Evolutionary conservation across 1,284 basidiomycete genomes (phyloP).

Genomic region (Volvariella surrecta): DNA sequence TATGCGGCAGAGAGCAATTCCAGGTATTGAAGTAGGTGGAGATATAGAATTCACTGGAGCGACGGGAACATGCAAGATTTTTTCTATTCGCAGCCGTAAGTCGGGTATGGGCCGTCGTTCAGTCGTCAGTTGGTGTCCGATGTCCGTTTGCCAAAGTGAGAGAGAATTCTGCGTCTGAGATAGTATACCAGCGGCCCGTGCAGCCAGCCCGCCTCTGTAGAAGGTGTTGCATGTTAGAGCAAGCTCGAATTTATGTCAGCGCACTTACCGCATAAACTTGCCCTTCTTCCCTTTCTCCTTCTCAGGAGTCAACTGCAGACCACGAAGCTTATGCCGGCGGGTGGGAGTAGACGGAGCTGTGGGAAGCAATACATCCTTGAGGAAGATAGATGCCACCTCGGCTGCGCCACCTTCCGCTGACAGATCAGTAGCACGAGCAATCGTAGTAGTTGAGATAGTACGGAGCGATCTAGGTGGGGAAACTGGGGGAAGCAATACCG

Average conservation of each 20-base stretch:
- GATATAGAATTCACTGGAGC: conserved; percentile 7
- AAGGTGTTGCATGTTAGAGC: conserved; percentile 1
- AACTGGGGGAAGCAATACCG: conserved; percentile 10
- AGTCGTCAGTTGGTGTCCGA: conserved; percentile 21
- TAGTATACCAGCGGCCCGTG: conserved; percentile 31
- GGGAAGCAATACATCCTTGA: conserved; percentile 25
- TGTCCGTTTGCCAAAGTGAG: conserved; percentile 40
- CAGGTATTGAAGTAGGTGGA: conserved; percentile 9
- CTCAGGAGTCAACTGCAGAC: conserved; percentile 34
- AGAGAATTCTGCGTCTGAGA: conserved; percentile 31
- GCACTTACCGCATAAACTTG: conserved; percentile 24
- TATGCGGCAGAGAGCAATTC: conserved; percentile 19
- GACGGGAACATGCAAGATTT: conserved; percentile 21
- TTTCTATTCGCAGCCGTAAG: conserved; percentile 24
- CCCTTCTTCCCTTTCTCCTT: conserved; percentile 26
- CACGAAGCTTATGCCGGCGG: conserved; percentile 13
- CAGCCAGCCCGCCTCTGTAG: conserved; percentile 40
- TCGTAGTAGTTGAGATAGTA: conserved; percentile 30
- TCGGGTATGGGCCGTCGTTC: conserved; percentile 18
- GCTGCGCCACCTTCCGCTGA: conserved; percentile 28
- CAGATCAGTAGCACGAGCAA: conserved; percentile 32
- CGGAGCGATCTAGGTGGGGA: conserved; percentile 18
- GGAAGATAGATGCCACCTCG: conserved; percentile 31
- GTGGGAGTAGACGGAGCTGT: conserved; percentile 12
- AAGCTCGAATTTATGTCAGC: background rate